A percentile compares a stretch with the other conserved stretches of the same genome.
These are phyloP conservation scores for Paecilomyces formosus DNA, from an alignment of 2,329 filamentous ascomycete genomes.

Conservation along the genomic window DNA sequence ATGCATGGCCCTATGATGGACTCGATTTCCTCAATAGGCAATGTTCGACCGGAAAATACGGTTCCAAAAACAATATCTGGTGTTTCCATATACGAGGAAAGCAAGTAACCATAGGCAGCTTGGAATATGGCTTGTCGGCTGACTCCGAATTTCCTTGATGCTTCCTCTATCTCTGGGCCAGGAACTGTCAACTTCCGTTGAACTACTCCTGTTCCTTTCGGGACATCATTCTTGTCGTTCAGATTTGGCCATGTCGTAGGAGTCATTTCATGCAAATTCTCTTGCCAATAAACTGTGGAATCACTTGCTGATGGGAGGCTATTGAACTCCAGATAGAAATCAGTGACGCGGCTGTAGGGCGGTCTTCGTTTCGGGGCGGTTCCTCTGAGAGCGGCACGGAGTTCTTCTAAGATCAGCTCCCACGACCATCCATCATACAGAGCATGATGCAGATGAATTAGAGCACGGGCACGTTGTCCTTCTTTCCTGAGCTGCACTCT, in stretches of 20 bases:
- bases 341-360: constrained; percentile 54
- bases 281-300: constrained; percentile 61
- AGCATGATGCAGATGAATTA: constrained; percentile 68
- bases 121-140: constrained; percentile 70
- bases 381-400: constrained; percentile 46
- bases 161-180: constrained; percentile 24
- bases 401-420: constrained; percentile 63
- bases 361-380: constrained; percentile 36
- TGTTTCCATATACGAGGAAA: constrained; percentile 56
- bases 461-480: constrained; percentile 15
- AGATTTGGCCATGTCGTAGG: constrained; percentile 54
- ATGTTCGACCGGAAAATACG: constrained; percentile 72
- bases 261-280: constrained; percentile 53
- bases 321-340: constrained; percentile 36
- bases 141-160: constrained; percentile 38
- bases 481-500: constrained; percentile 47
- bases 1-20: constrained; percentile 73
- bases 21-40: constrained; percentile 65
- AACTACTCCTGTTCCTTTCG: constrained; percentile 18
- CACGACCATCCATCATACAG: constrained; percentile 93
- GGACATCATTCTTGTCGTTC: constrained; percentile 29
- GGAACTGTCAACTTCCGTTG: constrained; percentile 26
- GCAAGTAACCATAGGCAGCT: constrained; percentile 58
- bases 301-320: constrained; percentile 25
- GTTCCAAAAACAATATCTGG: constrained; percentile 67